Evolutionary conservation across 148 eudicot genomes (phyloP), one percentile per base, ranked within the genome.

Genomic region (Silene uniflora): DNA sequence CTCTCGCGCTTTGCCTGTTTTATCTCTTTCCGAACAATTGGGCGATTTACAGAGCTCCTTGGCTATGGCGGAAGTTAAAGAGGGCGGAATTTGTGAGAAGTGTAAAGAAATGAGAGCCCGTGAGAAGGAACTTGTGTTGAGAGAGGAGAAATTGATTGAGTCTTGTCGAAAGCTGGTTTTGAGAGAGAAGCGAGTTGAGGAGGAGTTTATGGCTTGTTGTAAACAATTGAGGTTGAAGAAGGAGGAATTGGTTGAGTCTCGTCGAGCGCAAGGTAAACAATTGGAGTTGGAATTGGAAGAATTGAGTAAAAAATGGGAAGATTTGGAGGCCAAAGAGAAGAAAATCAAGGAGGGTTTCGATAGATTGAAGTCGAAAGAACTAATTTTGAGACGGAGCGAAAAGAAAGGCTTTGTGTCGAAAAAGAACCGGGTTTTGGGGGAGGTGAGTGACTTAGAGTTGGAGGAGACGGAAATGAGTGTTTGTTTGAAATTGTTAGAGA

Each of bases 261-360:
- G 67, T 21, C 54, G 67, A 60, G 32, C 10, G 32, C 69, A n/a
- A 10, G 10, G 67, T 73, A n/a, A 11, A 13, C 56, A 27, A 13
- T n/a, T 73, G n/a, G 60, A 62, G 58, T 13, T 16, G 59, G 46
- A 25, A 23, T 9, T 25, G 19, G 42, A 46, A 24, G 22, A 46
- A 23, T 19, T 74, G 35, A 14, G 22, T 39, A 52, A 63, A 69
- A 62, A 44, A 47, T 47, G 76, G 47, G 61, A 62, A 58, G 67
- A 32, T 17, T 24, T 74, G 29, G 62, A 62, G 71, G 22, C 29
- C 75, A 77, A 56, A 5, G 75, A 71, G 80, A 52, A 54, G 64
- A 75, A 71, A 49, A 29, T 19, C 27, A 44, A 52, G 18, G 52
- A 5, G 27, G 27, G 11, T 56, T 46, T 23, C 2, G 56, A 52